A percentile compares a stretch with the other conserved stretches of the same genome.
phyloP scores from a whole-genome alignment of 2,329 filamentous ascomycete species.

The Epichloe amarillans region DNA sequence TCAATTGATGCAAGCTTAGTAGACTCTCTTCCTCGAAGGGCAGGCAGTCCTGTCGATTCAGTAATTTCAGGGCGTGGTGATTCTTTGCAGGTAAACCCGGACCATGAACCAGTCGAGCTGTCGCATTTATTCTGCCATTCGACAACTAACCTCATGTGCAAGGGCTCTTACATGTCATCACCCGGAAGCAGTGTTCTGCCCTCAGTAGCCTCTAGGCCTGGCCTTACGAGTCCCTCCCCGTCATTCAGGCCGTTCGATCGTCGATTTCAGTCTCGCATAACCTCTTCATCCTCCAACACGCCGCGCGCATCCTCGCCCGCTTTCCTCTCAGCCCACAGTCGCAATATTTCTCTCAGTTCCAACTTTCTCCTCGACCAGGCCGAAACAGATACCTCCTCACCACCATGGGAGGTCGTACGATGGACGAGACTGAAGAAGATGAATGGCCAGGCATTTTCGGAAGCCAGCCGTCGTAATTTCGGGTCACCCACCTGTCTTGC shows the following conservation, averaged over 20 bases:
- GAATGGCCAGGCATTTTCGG: conserved; percentile 80
- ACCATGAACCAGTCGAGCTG: neutral
- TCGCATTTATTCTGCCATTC: neutral
- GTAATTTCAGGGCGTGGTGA: conserved; percentile 66
- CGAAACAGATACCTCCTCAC: conserved; percentile 56
- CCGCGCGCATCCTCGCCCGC: conserved; percentile 66
- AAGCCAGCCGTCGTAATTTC: conserved; percentile 83
- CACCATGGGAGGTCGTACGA: conserved; percentile 91
- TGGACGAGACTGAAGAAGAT: conserved; percentile 93
- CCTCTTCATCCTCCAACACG: conserved; percentile 38
- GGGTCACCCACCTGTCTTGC: conserved; percentile 81
- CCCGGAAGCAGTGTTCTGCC: conserved; percentile 63
- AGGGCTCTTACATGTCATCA: conserved; percentile 51
- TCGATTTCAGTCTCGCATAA: conserved; percentile 79
- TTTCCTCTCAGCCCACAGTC: conserved; percentile 63
- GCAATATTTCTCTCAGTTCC: conserved; percentile 67
- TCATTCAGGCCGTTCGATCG: conserved; percentile 89
- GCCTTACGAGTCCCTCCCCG: conserved; percentile 57
- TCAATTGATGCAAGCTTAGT: conserved; percentile 33
- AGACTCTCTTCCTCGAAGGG: conserved; percentile 38
- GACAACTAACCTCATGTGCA: conserved; percentile 15
- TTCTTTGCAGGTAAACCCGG: conserved; percentile 53
- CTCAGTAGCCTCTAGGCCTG: conserved; percentile 52
- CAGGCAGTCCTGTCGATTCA: conserved; percentile 56
- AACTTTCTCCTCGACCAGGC: conserved; percentile 48